These are phyloP conservation scores for Cadophora malorum DNA, from an alignment of 2,329 filamentous ascomycete species.

Conservation along the genomic window DNA sequence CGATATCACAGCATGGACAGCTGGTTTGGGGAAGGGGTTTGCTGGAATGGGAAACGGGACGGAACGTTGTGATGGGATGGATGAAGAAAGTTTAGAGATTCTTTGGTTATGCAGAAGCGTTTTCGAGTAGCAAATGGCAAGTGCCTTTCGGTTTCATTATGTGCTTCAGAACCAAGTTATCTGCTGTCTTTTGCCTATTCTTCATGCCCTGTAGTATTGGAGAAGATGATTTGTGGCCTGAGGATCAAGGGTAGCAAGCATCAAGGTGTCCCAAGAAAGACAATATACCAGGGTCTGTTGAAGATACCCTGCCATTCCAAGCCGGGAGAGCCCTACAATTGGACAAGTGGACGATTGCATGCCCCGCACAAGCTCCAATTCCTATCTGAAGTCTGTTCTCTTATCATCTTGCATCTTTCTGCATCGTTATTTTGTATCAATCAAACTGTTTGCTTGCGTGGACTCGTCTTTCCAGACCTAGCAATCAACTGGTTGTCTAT, in stretches of 20 bases:
- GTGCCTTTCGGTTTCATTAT: not conserved
- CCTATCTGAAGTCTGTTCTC: slow-evolving; percentile 1
- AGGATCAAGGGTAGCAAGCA: not conserved
- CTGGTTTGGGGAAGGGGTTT: not conserved
- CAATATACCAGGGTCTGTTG: not conserved
- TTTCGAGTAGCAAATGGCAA: not conserved
- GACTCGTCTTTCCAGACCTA: not conserved
- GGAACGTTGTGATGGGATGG: not conserved
- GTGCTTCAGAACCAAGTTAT: not conserved
- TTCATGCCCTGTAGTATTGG: no score
- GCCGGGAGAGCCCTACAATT: slow-evolving; percentile 3
- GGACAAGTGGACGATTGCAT: not conserved
- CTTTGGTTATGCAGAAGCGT: not conserved
- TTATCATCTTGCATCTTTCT: slow-evolving; percentile 10
- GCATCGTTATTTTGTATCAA: not conserved
- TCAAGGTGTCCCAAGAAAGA: slow-evolving; percentile 4
- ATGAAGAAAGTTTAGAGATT: not conserved
- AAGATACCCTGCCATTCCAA: slow-evolving; percentile 1
- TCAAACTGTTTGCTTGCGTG: not conserved
- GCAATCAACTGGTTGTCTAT: not conserved
- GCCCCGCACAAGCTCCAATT: slow-evolving; percentile 7
- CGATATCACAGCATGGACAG: not conserved
- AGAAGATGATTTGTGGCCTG: no score
- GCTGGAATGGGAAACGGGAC: not conserved
- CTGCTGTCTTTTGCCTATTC: no score